Evolutionary conservation across 169 alveolate species (phyloP).

Genomic region (Theileria parva): DNA sequence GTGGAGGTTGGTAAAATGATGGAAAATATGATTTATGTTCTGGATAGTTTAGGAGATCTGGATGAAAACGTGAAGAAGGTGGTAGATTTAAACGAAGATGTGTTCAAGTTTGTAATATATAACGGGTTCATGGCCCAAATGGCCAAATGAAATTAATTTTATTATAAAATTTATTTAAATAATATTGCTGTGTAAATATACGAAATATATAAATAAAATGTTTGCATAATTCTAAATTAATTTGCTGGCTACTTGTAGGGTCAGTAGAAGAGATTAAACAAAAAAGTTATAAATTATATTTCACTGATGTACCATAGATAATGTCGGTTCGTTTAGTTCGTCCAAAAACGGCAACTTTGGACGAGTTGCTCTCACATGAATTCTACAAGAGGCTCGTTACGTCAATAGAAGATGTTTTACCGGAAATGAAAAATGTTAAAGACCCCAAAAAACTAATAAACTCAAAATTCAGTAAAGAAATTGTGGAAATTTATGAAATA

Average conservation of each 20-base stretch:
- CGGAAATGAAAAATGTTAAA: constrained; percentile 15
- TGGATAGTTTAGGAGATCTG: constrained; percentile 1
- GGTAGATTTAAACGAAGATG: constrained; percentile 10
- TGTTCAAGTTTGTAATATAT: constrained; percentile 11
- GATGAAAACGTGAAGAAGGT: neutral
- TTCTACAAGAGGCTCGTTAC: constrained; percentile 47
- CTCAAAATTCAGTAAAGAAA: constrained; percentile 19
- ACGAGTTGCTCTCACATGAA: constrained; percentile 35
- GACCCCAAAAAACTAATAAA: constrained; percentile 23
- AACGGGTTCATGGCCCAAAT: constrained; percentile 8
- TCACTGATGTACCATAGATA: constrained; percentile 10
- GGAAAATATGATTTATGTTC: neutral
- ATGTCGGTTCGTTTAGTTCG: constrained; percentile 14
- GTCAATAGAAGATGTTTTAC: neutral
- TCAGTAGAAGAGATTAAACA: neutral
- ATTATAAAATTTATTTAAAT: neutral
- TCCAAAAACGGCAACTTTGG: constrained; percentile 42
- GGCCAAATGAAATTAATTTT: neutral
- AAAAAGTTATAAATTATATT: neutral
- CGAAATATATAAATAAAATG: neutral
- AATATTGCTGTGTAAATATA: neutral
- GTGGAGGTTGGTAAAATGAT: neutral
- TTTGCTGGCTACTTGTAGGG: constrained; percentile 16
- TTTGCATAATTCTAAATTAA: too few relatives aligned
- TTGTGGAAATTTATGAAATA: constrained; percentile 24